phyloP scores from a whole-genome alignment of 2,329 filamentous ascomycete species.

The Xylariaceae sp. region DNA sequence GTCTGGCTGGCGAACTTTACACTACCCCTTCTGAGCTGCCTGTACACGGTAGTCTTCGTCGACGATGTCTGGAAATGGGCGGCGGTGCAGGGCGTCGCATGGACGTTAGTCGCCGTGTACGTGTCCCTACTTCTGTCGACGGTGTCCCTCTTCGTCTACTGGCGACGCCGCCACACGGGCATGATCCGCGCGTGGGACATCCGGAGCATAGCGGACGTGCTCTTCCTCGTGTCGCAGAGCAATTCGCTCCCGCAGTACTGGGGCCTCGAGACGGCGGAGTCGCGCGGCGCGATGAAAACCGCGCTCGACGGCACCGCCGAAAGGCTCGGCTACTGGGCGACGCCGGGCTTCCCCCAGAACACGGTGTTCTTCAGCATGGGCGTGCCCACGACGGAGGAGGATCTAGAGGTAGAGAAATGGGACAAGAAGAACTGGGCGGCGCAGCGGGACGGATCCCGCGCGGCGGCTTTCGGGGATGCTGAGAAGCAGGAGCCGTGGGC shows the following conservation, averaged over 20 bases:
- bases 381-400: slow-evolving; percentile 26
- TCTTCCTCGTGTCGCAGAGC: slow-evolving; percentile 72
- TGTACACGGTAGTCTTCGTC: slow-evolving; percentile 63
- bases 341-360: slow-evolving; percentile 54
- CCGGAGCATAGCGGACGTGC: slow-evolving; percentile 73
- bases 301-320: slow-evolving; percentile 58
- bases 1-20: slow-evolving; percentile 78
- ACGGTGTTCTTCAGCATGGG: slow-evolving; percentile 64
- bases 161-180: slow-evolving; percentile 64
- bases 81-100: slow-evolving; percentile 70
- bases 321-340: slow-evolving; percentile 82
- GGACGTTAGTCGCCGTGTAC: slow-evolving; percentile 74
- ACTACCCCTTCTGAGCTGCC: slow-evolving; percentile 73
- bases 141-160: slow-evolving; percentile 58
- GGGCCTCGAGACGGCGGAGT: slow-evolving; percentile 59
- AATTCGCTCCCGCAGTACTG: slow-evolving; percentile 72
- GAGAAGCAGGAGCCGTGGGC: slow-evolving; percentile 47
- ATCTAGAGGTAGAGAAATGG: slow-evolving; percentile 26
- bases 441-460: slow-evolving; percentile 28
- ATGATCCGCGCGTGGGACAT: slow-evolving; percentile 71
- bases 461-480: slow-evolving; percentile 35
- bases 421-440: slow-evolving; percentile 29
- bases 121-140: slow-evolving; percentile 58
- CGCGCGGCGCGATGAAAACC: slow-evolving; percentile 49
- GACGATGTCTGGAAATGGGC: slow-evolving; percentile 70